phyloP scores from a whole-genome alignment of 306 rosid genomes.

The Quercus cerris region DNA sequence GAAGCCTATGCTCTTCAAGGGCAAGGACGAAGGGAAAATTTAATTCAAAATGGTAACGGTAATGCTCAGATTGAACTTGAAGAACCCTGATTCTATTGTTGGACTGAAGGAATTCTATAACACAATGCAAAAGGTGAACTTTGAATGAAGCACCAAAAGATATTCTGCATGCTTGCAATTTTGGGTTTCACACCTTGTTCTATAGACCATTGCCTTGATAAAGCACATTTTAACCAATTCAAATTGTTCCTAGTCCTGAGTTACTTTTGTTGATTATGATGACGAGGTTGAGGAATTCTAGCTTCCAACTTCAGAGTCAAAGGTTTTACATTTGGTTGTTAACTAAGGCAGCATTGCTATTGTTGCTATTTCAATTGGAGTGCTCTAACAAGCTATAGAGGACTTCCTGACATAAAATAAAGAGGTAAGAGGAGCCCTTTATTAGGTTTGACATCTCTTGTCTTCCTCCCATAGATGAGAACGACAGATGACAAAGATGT shows the following conservation, averaged over 20 bases:
- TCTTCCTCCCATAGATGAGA: too few relatives aligned
- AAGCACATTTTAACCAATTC: constrained; percentile 12
- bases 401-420: too few relatives aligned
- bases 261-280: constrained; percentile 28
- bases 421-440: too few relatives aligned
- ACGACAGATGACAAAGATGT: too few relatives aligned
- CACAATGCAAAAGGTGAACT: constrained; percentile 19
- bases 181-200: not conserved
- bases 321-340: constrained; percentile 41
- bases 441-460: too few relatives aligned
- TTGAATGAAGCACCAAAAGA: constrained; percentile 4
- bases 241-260: constrained; percentile 42
- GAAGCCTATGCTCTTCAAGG: constrained; percentile 19
- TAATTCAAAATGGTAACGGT: not conserved
- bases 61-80: not conserved
- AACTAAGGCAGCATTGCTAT: constrained; percentile 28
- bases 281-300: constrained; percentile 33
- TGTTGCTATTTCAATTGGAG: not conserved
- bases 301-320: constrained; percentile 42
- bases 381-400: too few relatives aligned
- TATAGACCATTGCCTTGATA: not conserved
- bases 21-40: constrained; percentile 5
- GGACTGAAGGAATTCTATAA: not conserved
- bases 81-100: not conserved
- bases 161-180: not conserved